Percentiles rank a stretch among this genome's conserved stretches.
Evolutionary conservation across 352 stramenopile species (phyloP).

Genomic region (Pythium guiyangense): DNA sequence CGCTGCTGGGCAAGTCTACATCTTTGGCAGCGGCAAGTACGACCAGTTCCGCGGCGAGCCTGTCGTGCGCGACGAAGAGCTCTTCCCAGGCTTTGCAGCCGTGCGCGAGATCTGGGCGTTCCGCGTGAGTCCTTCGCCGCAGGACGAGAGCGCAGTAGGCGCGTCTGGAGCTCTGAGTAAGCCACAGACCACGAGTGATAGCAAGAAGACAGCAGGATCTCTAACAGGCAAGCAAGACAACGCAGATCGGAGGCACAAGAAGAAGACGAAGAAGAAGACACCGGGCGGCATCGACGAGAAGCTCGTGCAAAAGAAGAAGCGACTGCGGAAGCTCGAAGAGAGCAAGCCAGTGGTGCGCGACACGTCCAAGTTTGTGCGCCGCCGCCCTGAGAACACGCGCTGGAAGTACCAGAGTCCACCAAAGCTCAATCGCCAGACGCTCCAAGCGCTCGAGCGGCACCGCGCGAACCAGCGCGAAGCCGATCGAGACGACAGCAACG

Average conservation of each 20-base stretch:
- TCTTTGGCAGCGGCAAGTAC: constrained; percentile 85
- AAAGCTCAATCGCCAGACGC: constrained; percentile 39
- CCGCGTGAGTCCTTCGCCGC: constrained; percentile 25
- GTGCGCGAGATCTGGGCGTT: constrained; percentile 65
- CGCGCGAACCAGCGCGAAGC: neutral
- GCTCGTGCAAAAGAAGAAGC: constrained; percentile 8
- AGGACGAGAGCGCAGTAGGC: neutral
- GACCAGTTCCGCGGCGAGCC: constrained; percentile 75
- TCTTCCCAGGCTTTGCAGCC: constrained; percentile 57
- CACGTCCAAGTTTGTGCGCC: constrained; percentile 42
- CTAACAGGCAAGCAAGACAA: neutral
- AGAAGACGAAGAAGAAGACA: neutral
- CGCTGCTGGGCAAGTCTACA: constrained; percentile 90
- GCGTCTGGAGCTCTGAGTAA: neutral
- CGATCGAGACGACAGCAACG: constrained; percentile 1
- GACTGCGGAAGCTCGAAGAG: constrained; percentile 5
- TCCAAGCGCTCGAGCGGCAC: constrained; percentile 20
- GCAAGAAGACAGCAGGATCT: neutral
- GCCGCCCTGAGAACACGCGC: constrained; percentile 59
- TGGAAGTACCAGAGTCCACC: constrained; percentile 64
- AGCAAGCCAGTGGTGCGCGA: constrained; percentile 10
- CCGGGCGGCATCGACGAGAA: constrained; percentile 6
- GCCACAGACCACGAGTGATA: no score
- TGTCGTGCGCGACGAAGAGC: constrained; percentile 38
- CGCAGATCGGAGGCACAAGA: neutral